Conservation (phyloP, 495 filamentous ascomycete genomes). For the Neurospora sublineolata region DNA sequence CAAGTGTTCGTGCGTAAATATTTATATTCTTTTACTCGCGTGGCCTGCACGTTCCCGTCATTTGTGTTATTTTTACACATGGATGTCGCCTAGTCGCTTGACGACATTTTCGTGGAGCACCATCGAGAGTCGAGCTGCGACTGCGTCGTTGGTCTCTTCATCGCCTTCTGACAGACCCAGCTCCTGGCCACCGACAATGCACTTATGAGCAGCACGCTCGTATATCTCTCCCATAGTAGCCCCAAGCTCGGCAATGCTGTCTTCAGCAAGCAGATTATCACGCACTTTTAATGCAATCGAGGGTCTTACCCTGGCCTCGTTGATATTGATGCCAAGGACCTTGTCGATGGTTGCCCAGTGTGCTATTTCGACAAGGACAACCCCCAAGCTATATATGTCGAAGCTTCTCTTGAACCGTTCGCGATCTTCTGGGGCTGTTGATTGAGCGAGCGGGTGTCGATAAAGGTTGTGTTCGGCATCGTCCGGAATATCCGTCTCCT, state of each 20-base stretch:
- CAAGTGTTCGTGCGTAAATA: background rate
- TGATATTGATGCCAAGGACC: slow-evolving; percentile 29
- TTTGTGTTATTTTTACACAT: slow-evolving; percentile 18
- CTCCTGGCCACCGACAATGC: slow-evolving; percentile 20
- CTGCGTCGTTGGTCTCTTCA: slow-evolving; percentile 23
- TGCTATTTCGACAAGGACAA: slow-evolving; percentile 42
- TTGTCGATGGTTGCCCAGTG: slow-evolving; percentile 40
- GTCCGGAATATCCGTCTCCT: slow-evolving; percentile 41
- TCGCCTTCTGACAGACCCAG: slow-evolving; percentile 19
- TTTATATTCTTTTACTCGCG: background rate
- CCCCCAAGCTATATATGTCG: slow-evolving; percentile 47
- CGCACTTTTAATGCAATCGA: slow-evolving; percentile 21
- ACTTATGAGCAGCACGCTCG: slow-evolving; percentile 20
- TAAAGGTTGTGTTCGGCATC: slow-evolving; percentile 36
- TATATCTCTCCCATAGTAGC: slow-evolving; percentile 24
- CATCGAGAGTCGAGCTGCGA: slow-evolving; percentile 20
- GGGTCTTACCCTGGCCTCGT: slow-evolving; percentile 13
- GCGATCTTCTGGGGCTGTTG: slow-evolving; percentile 19
- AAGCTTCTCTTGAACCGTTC: slow-evolving; percentile 37
- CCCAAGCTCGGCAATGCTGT: slow-evolving; percentile 20
- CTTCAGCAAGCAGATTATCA: slow-evolving; percentile 13
- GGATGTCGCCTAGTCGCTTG: slow-evolving; percentile 23
- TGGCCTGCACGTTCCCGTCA: background rate
- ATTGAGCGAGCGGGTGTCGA: slow-evolving; percentile 36
- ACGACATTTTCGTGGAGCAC: slow-evolving; percentile 27